A percentile compares a stretch with the other conserved stretches of the same genome.
These are phyloP conservation scores for Magnaporthiopsis incrustans DNA, from an alignment of 2,329 filamentous ascomycete genomes.

Conservation along the genomic window DNA sequence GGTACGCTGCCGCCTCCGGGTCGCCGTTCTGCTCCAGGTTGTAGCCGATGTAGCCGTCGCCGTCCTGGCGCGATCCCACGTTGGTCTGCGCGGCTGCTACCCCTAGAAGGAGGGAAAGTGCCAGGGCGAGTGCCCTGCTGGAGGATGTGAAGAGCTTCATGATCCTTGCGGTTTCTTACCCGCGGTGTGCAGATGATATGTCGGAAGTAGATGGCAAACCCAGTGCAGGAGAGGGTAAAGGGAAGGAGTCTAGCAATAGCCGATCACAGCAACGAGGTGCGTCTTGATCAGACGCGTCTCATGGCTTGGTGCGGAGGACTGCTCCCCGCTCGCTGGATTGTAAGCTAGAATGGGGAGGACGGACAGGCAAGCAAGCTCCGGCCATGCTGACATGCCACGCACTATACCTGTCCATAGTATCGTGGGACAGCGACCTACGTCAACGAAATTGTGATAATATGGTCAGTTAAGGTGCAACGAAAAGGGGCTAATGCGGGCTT, in stretches of 20 bases:
- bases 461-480: background rate
- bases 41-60: slow-evolving; percentile 48
- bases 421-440: background rate
- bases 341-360: background rate
- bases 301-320: background rate
- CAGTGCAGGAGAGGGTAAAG: background rate
- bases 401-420: background rate
- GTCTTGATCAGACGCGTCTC: background rate
- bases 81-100: slow-evolving; percentile 19
- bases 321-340: background rate
- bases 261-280: background rate
- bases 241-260: background rate
- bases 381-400: too few species aligned
- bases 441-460: background rate
- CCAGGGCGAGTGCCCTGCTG: slow-evolving; percentile 15
- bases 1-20: slow-evolving; percentile 41
- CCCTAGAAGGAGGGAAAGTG: slow-evolving; percentile 12
- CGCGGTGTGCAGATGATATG: background rate
- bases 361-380: too few species aligned
- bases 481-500: background rate
- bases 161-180: background rate
- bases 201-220: background rate
- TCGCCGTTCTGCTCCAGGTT: slow-evolving; percentile 42
- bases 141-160: slow-evolving; percentile 2
- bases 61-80: slow-evolving; percentile 15